Evolutionary conservation across 208 protist genomes (phyloP).

Genomic region (Herpetomonas samuelpessoai): DNA sequence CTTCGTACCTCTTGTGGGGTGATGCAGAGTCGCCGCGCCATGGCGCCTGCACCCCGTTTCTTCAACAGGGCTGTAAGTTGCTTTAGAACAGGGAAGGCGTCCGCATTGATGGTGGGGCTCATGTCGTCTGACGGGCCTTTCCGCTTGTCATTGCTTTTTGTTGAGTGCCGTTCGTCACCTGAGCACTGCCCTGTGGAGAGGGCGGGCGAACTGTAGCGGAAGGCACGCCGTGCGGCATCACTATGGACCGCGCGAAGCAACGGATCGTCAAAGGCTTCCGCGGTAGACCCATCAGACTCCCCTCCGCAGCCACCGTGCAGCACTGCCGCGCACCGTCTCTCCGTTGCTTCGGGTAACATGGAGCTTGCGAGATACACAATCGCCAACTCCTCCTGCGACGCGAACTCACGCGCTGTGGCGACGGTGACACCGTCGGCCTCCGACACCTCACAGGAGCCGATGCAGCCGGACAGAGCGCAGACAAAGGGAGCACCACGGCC

Average conservation of each 20-base stretch:
- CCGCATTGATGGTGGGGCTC: constrained; percentile 16
- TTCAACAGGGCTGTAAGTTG: constrained; percentile 39
- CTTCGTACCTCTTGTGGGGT: constrained; percentile 49
- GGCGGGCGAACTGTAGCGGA: too few species aligned
- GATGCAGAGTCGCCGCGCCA: constrained; percentile 43
- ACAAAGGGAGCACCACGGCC: constrained; percentile 81
- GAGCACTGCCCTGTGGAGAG: too few species aligned
- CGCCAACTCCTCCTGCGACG: constrained; percentile 26
- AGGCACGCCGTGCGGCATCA: too few species aligned
- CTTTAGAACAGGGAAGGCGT: constrained; percentile 45
- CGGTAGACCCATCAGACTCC: too few species aligned
- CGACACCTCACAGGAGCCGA: constrained; percentile 46
- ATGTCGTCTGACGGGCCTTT: too few species aligned
- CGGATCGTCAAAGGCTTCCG: too few species aligned
- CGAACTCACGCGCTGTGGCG: constrained; percentile 19
- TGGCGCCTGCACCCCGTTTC: constrained; percentile 31
- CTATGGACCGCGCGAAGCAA: too few species aligned
- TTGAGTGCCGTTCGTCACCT: too few species aligned
- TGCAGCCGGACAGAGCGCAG: constrained; percentile 44
- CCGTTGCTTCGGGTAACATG: too few species aligned
- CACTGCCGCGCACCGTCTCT: too few species aligned
- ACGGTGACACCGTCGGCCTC: constrained; percentile 46
- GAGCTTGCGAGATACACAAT: constrained; percentile 27
- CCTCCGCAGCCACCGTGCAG: too few species aligned
- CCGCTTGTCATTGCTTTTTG: not conserved